These are phyloP conservation scores for Neurospora intermedia DNA, from an alignment of 495 filamentous ascomycete genomes.

Conservation along the genomic window DNA sequence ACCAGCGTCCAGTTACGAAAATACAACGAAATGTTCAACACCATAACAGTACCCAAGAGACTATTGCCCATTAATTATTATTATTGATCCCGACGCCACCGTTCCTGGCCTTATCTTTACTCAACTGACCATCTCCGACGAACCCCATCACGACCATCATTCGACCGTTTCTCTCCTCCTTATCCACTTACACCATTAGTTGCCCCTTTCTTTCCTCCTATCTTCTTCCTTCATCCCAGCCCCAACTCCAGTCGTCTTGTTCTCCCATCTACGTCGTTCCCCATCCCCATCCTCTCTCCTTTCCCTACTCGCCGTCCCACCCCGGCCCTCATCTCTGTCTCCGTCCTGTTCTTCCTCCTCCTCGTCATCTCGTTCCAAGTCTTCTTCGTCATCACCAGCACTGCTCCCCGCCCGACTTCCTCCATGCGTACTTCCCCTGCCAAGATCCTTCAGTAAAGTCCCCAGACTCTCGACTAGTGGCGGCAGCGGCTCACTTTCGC, in stretches of 20 bases:
- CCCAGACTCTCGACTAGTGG: conserved; percentile 15
- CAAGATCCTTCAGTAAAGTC: conserved; percentile 11
- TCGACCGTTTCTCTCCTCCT: not conserved
- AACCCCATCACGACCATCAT: not conserved
- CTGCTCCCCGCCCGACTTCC: not conserved
- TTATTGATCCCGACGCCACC: not conserved
- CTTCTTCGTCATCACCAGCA: not conserved
- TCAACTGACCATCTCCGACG: not conserved
- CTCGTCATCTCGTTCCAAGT: not conserved
- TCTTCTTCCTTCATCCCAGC: not conserved
- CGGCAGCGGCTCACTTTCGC: conserved; percentile 11
- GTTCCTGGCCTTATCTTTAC: not conserved
- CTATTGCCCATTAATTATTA: not conserved
- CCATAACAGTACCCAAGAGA: not conserved
- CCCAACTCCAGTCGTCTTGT: not conserved
- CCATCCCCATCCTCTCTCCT: not conserved
- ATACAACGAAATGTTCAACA: not conserved
- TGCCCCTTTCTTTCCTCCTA: not conserved
- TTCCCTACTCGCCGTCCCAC: not conserved
- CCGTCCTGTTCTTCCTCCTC: not conserved
- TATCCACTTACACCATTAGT: not conserved
- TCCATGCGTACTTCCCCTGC: conserved; percentile 2
- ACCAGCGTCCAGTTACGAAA: not conserved
- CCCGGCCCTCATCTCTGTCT: not conserved
- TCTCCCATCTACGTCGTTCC: not conserved